These are phyloP conservation scores for Cryptococcus maquisensis DNA, from an alignment of 1,284 basidiomycete genomes.

Conservation along the genomic window DNA sequence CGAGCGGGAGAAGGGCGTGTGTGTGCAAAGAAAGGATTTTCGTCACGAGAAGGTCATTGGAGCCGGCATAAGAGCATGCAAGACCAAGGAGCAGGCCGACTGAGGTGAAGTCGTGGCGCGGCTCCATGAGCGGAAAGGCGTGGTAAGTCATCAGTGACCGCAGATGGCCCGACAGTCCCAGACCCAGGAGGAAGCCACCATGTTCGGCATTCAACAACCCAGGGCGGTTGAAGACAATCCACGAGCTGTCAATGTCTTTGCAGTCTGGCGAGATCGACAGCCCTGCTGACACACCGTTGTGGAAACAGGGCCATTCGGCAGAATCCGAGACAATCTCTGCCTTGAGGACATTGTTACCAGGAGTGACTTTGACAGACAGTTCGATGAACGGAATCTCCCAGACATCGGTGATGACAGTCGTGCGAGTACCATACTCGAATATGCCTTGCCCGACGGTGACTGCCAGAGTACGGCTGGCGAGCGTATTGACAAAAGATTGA, in stretches of 20 bases:
- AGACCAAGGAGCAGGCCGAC: slow-evolving; percentile 89
- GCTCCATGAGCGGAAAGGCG: slow-evolving; percentile 80
- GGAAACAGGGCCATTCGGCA: slow-evolving; percentile 89
- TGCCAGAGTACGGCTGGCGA: slow-evolving; percentile 78
- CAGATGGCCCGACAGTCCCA: slow-evolving; percentile 88
- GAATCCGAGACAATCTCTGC: slow-evolving; percentile 62
- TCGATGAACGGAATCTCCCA: slow-evolving; percentile 78
- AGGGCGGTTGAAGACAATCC: slow-evolving; percentile 91
- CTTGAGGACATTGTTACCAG: slow-evolving; percentile 51
- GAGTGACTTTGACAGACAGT: slow-evolving; percentile 65
- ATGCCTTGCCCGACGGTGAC: slow-evolving; percentile 80
- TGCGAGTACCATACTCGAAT: slow-evolving; percentile 68
- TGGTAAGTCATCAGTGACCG: slow-evolving; percentile 79
- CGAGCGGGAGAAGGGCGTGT: slow-evolving; percentile 81
- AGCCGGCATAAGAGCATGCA: slow-evolving; percentile 86
- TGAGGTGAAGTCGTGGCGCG: slow-evolving; percentile 90
- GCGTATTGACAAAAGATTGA: slow-evolving; percentile 68
- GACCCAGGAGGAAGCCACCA: slow-evolving; percentile 88
- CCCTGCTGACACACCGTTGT: slow-evolving; percentile 91
- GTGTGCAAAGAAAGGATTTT: slow-evolving; percentile 89
- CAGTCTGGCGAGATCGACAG: slow-evolving; percentile 74
- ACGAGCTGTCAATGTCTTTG: slow-evolving; percentile 76
- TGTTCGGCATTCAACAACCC: slow-evolving; percentile 81
- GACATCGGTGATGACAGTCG: slow-evolving; percentile 66
- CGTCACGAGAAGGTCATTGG: slow-evolving; percentile 77